These are phyloP conservation scores for Blastobotrys elegans DNA, from an alignment of 1,139 yeast genomes.

Conservation along the genomic window DNA sequence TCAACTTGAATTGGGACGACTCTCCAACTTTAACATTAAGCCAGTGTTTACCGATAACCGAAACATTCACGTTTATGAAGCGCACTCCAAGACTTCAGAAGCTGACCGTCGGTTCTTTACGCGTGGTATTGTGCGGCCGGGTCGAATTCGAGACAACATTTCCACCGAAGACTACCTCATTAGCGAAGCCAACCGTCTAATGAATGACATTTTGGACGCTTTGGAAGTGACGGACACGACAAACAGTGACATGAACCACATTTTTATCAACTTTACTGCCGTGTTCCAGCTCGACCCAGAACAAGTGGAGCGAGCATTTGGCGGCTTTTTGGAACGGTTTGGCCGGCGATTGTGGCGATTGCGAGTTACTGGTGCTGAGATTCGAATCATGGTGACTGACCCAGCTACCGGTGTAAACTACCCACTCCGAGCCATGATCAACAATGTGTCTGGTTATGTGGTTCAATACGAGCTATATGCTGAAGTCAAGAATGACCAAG, in stretches of 20 bases:
- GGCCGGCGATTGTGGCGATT: constrained; percentile 96
- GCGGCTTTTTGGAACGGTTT: constrained; percentile 94
- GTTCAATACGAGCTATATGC: constrained; percentile 92
- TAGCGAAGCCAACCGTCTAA: constrained; percentile 91
- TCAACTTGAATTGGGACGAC: constrained; percentile 91
- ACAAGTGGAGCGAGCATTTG: constrained; percentile 96
- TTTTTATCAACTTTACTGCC: constrained; percentile 93
- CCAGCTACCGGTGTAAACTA: constrained; percentile 80
- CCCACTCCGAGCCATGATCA: constrained; percentile 95
- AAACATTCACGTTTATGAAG: constrained; percentile 95
- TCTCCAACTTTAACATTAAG: constrained; percentile 89
- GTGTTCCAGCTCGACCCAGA: constrained; percentile 90
- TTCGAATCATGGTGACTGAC: constrained; percentile 91
- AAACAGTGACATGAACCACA: constrained; percentile 92
- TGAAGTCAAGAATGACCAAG: constrained; percentile 85
- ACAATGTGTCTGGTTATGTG: constrained; percentile 94
- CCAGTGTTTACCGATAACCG: constrained; percentile 96
- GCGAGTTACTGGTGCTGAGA: constrained; percentile 95
- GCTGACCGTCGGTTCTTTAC: constrained; percentile 94
- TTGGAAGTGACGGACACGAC: constrained; percentile 91
- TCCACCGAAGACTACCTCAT: constrained; percentile 90
- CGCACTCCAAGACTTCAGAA: constrained; percentile 88
- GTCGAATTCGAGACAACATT: constrained; percentile 86
- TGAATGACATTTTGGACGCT: constrained; percentile 93
- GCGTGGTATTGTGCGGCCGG: constrained; percentile 95